These are phyloP conservation scores for Pythium dissotocum DNA, from an alignment of 352 stramenopile species.

Conservation along the genomic window DNA sequence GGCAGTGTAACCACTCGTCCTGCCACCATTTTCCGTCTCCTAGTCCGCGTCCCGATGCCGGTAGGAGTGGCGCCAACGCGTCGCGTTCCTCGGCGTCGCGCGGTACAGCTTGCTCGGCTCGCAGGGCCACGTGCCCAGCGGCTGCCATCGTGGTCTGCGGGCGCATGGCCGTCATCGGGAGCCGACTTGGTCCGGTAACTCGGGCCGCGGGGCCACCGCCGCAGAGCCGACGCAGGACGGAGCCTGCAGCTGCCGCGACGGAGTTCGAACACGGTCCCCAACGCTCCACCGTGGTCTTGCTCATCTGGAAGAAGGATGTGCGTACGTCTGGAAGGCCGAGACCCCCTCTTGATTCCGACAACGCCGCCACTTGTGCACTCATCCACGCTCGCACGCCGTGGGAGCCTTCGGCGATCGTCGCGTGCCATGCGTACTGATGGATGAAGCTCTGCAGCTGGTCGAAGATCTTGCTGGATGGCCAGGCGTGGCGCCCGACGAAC, in stretches of 20 bases:
- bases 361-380: too few relatives aligned
- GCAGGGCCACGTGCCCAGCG: not conserved
- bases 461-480: not conserved
- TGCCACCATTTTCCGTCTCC: not conserved
- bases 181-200: not conserved
- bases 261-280: too few relatives aligned
- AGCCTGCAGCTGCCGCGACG: not conserved
- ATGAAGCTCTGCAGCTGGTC: not conserved
- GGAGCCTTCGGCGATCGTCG: not conserved
- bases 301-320: too few relatives aligned
- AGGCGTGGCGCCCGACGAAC: not conserved
- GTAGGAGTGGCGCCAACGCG: not conserved
- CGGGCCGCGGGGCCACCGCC: not conserved
- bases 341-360: too few relatives aligned
- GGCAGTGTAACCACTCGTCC: not conserved
- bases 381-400: too few relatives aligned
- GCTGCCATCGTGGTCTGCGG: not conserved
- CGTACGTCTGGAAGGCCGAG: too few relatives aligned
- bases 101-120: not conserved
- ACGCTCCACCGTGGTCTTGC: not conserved
- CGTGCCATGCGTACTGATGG: not conserved
- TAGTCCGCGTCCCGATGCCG: not conserved
- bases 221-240: not conserved
- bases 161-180: too few relatives aligned
- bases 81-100: not conserved